phyloP scores from a whole-genome alignment of 306 rosid species.

The Leucaena leucocephala region DNA sequence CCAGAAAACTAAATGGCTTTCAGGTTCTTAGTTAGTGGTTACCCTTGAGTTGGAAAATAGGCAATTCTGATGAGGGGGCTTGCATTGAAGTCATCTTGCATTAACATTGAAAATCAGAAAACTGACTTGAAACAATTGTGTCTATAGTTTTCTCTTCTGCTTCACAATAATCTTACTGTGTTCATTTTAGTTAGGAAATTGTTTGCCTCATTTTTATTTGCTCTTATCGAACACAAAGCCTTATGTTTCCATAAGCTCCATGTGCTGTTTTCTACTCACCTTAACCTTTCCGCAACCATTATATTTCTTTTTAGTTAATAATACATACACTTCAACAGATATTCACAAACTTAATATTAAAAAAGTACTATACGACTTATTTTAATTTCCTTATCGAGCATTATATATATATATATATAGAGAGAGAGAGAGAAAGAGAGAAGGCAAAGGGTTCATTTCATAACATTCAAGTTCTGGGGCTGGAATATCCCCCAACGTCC shows the following conservation, averaged over 20 bases:
- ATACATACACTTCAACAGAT: not conserved
- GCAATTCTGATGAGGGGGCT: not conserved
- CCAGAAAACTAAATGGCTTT: not conserved
- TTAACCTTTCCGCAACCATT: constrained; percentile 40
- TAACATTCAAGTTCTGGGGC: not conserved
- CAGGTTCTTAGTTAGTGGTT: not conserved
- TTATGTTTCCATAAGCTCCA: constrained; percentile 40
- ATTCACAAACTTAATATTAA: not conserved
- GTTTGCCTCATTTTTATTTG: not conserved
- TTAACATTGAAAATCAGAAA: not conserved
- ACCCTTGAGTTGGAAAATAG: not conserved
- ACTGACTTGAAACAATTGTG: not conserved
- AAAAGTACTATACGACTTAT: not conserved
- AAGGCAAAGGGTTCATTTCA: not conserved
- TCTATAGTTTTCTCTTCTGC: not conserved
- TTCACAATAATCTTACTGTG: not conserved
- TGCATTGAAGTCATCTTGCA: not conserved
- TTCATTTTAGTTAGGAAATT: no score
- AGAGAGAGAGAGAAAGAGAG: no score
- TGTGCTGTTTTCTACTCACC: constrained; percentile 48
- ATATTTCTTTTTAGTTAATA: constrained; percentile 6
- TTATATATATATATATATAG: constrained; percentile 13
- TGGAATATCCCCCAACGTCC: not conserved
- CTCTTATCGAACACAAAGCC: constrained; percentile 33
- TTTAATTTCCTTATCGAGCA: not conserved